Base-by-base conservation (phyloP, 805 yeast species). In the Sugiyamaella marilandica region DNA sequence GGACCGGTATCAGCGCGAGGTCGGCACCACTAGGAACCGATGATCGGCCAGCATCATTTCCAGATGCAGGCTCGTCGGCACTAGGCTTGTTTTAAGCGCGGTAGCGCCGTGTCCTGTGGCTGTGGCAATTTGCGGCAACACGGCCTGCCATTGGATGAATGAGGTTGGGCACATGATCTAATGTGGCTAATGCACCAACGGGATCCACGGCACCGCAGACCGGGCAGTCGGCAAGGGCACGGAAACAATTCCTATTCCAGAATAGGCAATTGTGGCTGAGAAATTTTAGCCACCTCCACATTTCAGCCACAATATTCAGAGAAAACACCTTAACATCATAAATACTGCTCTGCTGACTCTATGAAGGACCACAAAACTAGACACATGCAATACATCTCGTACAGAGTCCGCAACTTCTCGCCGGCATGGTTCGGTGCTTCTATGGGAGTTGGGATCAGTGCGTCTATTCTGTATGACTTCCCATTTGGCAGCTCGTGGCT, bases 391-490 rank as follows among this genome's bases (percentile, higher is more conserved):
- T 39, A 39, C 24, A 5, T 39, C 11, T 14, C 19, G 3, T 29
- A 34, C 31, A 31, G 58, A 18, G 41, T 51, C 5, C 45, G 32
- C 37, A 39, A 53, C 51, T 52, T 53, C 32, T 50, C 58, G 19
- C 61, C 61, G 5, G 53, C 55, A 39, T 83, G 83, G 76, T 88
- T 83, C 68, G 84, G 85, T 24, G 74, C 81, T 47, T 78, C 83
- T n/a, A 90, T 90, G 96, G 96, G 95, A 1, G 78, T 84, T 2
- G 96, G 96, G 1, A 86, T 89, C 37, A 71, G 87, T 1, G 72
- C 87, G 2, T 65, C 78, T 36, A 70, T 87, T 2, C 71, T 90
- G 35, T 77, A 80, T 65, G 65, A 72, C 33, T 89, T 84, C 65
- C 89, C 96, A 0, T 85, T 80, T 62, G 76, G 74, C 1, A 77